phyloP scores from a whole-genome alignment of 176 grass and related monocot genomes.

The Eragrostis curvula region DNA sequence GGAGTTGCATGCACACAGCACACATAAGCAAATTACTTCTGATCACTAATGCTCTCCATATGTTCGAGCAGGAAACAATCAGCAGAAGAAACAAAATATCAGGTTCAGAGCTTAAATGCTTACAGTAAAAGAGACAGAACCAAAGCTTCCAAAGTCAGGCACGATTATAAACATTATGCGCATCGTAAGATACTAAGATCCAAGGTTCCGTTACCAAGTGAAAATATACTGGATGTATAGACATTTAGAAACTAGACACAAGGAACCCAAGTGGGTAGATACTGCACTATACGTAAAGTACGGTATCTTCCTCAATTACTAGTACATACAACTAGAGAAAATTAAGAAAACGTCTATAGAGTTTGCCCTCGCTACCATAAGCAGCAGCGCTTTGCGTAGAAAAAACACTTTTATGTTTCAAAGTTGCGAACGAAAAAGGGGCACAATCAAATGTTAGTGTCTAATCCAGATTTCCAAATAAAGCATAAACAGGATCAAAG shows the following conservation, averaged over 20 bases:
- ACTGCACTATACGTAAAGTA: too few species aligned
- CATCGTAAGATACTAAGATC: neutral
- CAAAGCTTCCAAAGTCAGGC: neutral
- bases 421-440: neutral
- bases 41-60: neutral
- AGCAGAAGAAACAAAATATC: neutral
- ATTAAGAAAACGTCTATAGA: neutral
- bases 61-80: neutral
- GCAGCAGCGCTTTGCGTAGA: neutral
- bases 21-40: neutral
- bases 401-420: neutral
- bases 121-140: neutral
- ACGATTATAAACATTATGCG: neutral
- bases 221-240: too few species aligned
- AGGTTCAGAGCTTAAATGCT: neutral
- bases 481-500: too few species aligned
- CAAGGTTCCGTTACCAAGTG: too few species aligned
- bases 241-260: too few species aligned
- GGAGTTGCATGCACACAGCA: neutral
- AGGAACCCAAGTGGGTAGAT: too few species aligned
- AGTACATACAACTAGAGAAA: too few species aligned
- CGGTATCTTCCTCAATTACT: too few species aligned
- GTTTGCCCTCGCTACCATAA: neutral
- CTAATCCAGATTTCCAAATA: too few species aligned
- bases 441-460: neutral